These are phyloP conservation scores for Phyllosticta citribraziliensis DNA, from an alignment of 2,329 filamentous ascomycete genomes.

Conservation along the genomic window DNA sequence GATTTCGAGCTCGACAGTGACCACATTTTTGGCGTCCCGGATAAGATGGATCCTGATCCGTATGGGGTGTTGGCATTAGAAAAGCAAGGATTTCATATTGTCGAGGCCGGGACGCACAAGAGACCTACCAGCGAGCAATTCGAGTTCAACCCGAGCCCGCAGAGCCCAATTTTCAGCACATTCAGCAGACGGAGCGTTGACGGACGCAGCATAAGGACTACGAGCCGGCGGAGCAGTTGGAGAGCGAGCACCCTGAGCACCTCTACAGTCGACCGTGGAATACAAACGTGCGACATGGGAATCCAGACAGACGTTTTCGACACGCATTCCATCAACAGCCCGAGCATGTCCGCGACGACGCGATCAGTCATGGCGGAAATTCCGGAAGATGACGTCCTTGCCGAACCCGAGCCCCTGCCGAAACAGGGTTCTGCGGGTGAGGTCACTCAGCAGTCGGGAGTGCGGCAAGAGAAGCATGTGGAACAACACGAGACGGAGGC, in stretches of 20 bases:
- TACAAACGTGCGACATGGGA: constrained; percentile 52
- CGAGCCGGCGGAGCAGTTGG: constrained; percentile 51
- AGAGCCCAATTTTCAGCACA: constrained; percentile 58
- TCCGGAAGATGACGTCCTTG: constrained; percentile 21
- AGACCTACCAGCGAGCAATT: constrained; percentile 71
- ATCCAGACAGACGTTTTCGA: constrained; percentile 50
- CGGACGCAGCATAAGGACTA: constrained; percentile 45
- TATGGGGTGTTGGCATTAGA: constrained; percentile 88
- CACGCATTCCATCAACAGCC: constrained; percentile 15
- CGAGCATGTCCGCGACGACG: constrained; percentile 10
- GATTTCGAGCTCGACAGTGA: constrained; percentile 53
- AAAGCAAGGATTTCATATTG: constrained; percentile 78
- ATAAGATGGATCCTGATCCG: constrained; percentile 75
- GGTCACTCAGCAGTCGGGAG: constrained; percentile 3
- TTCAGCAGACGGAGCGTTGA: constrained; percentile 59
- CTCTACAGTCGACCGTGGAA: constrained; percentile 49
- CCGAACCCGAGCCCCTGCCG: background rate
- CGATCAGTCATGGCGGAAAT: constrained; percentile 25
- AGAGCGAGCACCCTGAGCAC: constrained; percentile 58
- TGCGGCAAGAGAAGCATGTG: constrained; percentile 6
- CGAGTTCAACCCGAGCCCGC: constrained; percentile 67
- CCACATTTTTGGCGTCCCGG: constrained; percentile 67
- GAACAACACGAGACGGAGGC: background rate
- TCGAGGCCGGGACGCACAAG: constrained; percentile 71
- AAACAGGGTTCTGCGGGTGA: background rate